A percentile compares a stretch with the other conserved stretches of the same genome.
Conservation (phyloP, 179 eudicot species). For the Beta corolliflora region DNA sequence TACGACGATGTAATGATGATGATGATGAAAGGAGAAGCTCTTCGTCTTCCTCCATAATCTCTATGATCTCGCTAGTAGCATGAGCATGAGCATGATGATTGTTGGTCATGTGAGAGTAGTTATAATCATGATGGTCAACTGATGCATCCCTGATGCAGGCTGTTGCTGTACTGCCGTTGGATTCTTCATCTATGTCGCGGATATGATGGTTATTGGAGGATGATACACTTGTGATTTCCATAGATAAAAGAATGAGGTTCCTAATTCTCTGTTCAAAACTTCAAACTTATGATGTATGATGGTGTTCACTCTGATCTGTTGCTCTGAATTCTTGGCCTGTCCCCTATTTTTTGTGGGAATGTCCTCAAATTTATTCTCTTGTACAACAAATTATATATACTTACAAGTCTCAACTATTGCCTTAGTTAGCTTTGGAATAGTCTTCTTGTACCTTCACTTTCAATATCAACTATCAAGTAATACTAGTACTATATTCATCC, state of each 20-base stretch:
- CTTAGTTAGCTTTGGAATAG: no score
- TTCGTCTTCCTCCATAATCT: slow-evolving; percentile 33
- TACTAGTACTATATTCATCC: neutral
- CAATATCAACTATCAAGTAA: neutral
- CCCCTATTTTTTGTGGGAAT: no score
- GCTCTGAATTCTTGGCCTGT: no score
- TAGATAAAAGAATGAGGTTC: neutral
- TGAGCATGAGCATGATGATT: neutral
- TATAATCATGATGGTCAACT: neutral
- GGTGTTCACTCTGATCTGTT: neutral
- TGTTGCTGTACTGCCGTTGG: neutral
- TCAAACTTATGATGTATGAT: neutral
- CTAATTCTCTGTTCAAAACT: no score
- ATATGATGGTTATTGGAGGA: neutral
- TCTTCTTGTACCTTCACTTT: no score
- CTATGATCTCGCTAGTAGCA: slow-evolving; percentile 30
- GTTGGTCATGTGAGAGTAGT: no score
- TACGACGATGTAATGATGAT: neutral
- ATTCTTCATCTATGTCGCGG: neutral
- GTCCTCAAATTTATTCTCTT: no score
- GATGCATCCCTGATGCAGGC: neutral
- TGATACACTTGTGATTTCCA: neutral
- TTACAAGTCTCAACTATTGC: neutral
- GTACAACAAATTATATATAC: no score
- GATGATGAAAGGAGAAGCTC: neutral